Base-by-base conservation (phyloP, 306 rosid genomes). In the Dalbergia cochinchinensis region DNA sequence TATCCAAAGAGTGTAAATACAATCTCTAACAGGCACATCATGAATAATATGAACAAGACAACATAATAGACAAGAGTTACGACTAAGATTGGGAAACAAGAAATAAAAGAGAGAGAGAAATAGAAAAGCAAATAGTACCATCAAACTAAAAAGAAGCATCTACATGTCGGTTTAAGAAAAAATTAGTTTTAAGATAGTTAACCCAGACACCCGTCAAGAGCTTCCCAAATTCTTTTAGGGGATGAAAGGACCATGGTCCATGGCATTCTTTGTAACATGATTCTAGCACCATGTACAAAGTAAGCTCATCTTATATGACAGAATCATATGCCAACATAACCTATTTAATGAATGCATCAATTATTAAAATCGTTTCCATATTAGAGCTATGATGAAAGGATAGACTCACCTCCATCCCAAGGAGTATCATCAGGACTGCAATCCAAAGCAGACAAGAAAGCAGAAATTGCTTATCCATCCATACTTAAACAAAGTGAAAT, bases 341-440 rank as follows among this genome's bases (percentile, higher is more conserved):
- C 19, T 14, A 75, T 53, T 59, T n/a, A 35, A 73, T 35, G 66
- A 57, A 26, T 19, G 42, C 4, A 35, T 65, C 53, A 51, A 44
- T 44, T 10, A 44, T 7, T 44, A 7, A 18, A 60, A 6, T 5
- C 6, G 50, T 60, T 69, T 64, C 7, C 22, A 80, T 42, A 37
- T 16, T 71, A 31, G 20, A 58, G 61, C 55, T 4, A 14, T 58
- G 16, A 73, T 19, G 42, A 72, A 76, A 60, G 68, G 55, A 44
- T 61, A 11, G 70, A 83, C 91, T 85, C 86, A 88, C 91, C 91
- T 83, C 91, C 89, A 85, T 88, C 91, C 91, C 91, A 88, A 34
- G 91, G 89, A 70, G 91, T 88, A 85, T 88, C 91, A 78, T 88
- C 91, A 16, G 91, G 90, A 75, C 89, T 89, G 90, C 90, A 89